Evolutionary conservation across 176 grass and related monocot species (phyloP).

Genomic region (Sorghum bicolor): Sorghum_bicolor_NCBIv3 NC_012874.2:13566501-13567000

Average conservation of each 20-base stretch:
- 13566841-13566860: slow-evolving; percentile 12
- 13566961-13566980: not conserved
- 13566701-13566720: slow-evolving; percentile 40
- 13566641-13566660: slow-evolving; percentile 28
- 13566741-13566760: slow-evolving; percentile 58
- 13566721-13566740: slow-evolving; percentile 51
- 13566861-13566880: slow-evolving; percentile 22
- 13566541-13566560: accelerated
- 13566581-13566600: not conserved
- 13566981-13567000: not conserved
- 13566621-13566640: slow-evolving; percentile 29
- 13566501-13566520: slow-evolving; percentile 27
- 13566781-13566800: slow-evolving; percentile 12
- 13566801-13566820: not conserved
- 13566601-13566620: not conserved
- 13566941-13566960: not conserved
- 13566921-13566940: not conserved
- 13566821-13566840: not conserved
- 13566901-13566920: not conserved
- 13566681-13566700: not conserved
- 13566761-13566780: slow-evolving; percentile 49
- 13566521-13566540: not conserved
- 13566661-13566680: slow-evolving; percentile 28
- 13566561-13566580: not conserved
- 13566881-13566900: slow-evolving; percentile 22